Base-by-base conservation (phyloP, 2,329 filamentous ascomycete species). In the Hypocrella siamensis region DNA sequence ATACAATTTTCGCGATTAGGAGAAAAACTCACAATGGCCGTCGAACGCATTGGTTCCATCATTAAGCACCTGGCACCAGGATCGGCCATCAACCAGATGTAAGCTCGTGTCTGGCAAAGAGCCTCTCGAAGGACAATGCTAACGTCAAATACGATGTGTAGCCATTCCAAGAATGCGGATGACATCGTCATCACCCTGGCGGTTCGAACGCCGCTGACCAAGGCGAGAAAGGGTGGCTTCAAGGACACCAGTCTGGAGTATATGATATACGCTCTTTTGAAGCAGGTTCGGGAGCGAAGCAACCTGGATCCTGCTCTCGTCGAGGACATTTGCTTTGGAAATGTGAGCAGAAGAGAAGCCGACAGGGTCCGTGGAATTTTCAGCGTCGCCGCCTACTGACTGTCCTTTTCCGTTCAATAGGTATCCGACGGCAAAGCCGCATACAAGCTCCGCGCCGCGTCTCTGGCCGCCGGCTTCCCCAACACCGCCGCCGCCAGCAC, bases 111-210 rank as follows among this genome's bases (percentile, higher is more conserved):
- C 21, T 22, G 7, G 7, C 21, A 22, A n/a, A n/a, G n/a, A n/a
- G n/a, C n/a, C n/a, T n/a, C n/a, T n/a, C n/a, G n/a, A n/a, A n/a
- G n/a, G 18, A 19, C 18, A 15, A 21, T 8, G 21, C 21, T 12
- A 12, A 24, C 25, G 9, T 26, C 25, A 26, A 26, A 9, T 12
- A 4, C 12, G 3, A 3, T 24, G 9, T 35, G 27, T 36, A 93
- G 85, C 50, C 85, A 82, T 35, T 75, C 82, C 45, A 86, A 96
- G 66, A 92, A 93, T 57, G 74, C 86, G 44, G 88, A 96, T 54
- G 90, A 98, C 63, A 70, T 98, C 33, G 90, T 98, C 53, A 93
- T 96, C 51, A 98, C 90, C 6, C 73, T 92, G 36, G 88, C 88
- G 18, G 65, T 86, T 47, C 81, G 90, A 35, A 94, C 88, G 18